Evolutionary conservation across 805 yeast genomes (phyloP).

Genomic region (Schwanniomyces yamadae): DNA sequence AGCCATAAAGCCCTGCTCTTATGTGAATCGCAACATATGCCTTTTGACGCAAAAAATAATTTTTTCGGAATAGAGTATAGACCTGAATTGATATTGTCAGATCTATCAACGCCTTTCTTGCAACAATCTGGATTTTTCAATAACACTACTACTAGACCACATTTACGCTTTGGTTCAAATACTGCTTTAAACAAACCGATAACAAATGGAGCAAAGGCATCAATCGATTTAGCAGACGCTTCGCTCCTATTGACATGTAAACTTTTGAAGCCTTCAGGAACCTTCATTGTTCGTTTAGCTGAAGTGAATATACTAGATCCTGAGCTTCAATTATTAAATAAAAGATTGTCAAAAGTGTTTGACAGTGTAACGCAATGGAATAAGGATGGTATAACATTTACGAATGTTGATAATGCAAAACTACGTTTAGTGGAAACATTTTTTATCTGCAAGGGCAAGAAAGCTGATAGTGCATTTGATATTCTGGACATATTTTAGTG

Average conservation of each 20-base stretch:
- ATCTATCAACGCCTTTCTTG: slow-evolving; percentile 31
- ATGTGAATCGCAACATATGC: neutral
- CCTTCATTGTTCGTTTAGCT: slow-evolving; percentile 29
- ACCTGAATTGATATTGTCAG: slow-evolving; percentile 38
- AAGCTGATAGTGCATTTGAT: slow-evolving; percentile 11
- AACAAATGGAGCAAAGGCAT: slow-evolving; percentile 24
- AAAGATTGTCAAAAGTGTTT: slow-evolving; percentile 26
- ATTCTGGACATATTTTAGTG: slow-evolving; percentile 4
- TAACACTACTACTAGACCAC: slow-evolving; percentile 37
- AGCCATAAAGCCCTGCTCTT: neutral
- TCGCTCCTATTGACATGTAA: slow-evolving; percentile 30
- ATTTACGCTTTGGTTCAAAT: slow-evolving; percentile 25
- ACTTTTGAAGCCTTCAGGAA: slow-evolving; percentile 29
- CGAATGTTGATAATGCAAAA: neutral
- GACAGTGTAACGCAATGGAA: slow-evolving; percentile 21
- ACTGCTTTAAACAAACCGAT: slow-evolving; percentile 25
- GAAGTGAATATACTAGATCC: slow-evolving; percentile 25
- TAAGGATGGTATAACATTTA: slow-evolving; percentile 5
- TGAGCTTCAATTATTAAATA: slow-evolving; percentile 25
- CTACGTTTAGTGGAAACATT: slow-evolving; percentile 19
- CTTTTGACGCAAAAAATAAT: neutral
- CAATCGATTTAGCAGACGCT: slow-evolving; percentile 42
- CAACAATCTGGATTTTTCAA: slow-evolving; percentile 38
- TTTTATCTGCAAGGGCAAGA: slow-evolving; percentile 28
- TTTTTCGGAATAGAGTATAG: slow-evolving; percentile 25